Conservation (phyloP, 441 rosid genomes). For the Corymbia citriodora region DNA sequence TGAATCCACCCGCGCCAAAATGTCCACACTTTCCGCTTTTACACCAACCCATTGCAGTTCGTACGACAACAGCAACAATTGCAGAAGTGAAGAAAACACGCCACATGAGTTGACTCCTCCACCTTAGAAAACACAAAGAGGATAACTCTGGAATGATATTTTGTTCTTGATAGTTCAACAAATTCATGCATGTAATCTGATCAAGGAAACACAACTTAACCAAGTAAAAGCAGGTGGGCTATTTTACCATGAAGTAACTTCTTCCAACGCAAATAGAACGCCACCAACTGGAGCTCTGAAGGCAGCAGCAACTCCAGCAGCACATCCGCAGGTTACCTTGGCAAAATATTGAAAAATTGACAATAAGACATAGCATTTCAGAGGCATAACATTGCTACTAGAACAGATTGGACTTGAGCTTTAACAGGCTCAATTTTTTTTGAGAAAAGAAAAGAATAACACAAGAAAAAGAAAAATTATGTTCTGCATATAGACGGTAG, state of each 20-base stretch:
- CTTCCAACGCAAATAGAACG: conserved; percentile 94
- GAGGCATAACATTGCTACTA: conserved; percentile 1
- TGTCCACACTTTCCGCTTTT: conserved; percentile 95
- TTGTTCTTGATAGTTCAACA: background rate
- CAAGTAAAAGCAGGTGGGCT: background rate
- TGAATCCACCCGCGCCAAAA: conserved; percentile 96
- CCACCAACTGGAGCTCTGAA: conserved; percentile 99
- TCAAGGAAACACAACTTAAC: background rate
- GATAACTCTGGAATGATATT: background rate
- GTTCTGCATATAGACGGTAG: background rate
- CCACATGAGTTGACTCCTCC: conserved; percentile 99
- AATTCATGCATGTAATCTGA: background rate
- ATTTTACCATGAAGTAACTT: conserved; percentile 91
- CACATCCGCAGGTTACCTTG: conserved; percentile 99
- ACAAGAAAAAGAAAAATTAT: background rate
- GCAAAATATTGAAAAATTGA: conserved; percentile 34
- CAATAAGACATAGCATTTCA: conserved; percentile 15
- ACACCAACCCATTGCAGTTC: conserved; percentile 97
- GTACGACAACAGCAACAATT: conserved; percentile 95
- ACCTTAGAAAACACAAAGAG: conserved; percentile 44
- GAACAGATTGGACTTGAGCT: background rate
- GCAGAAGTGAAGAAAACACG: conserved; percentile 99
- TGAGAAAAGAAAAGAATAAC: background rate
- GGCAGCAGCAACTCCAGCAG: conserved; percentile 99
- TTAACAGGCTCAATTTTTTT: background rate